Evolutionary conservation across 208 protist species (phyloP).

Genomic region (Wallacemonas rigidus): DNA sequence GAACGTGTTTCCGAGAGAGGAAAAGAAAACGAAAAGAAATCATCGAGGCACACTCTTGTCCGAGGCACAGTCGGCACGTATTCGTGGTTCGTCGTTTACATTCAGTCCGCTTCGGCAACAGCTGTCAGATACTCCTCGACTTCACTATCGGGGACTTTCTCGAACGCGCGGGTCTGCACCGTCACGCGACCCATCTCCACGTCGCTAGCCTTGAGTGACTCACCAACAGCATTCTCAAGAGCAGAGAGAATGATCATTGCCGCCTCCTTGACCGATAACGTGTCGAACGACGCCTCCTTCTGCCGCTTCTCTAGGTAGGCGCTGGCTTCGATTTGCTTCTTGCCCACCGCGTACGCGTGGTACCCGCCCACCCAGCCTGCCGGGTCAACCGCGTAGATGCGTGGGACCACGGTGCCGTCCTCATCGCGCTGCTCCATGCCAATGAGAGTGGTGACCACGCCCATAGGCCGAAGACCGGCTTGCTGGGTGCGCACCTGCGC

Average conservation of each 20-base stretch:
- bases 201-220: conserved; percentile 71
- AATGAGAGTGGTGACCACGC: conserved; percentile 93
- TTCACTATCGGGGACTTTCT: conserved; percentile 59
- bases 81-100: not conserved
- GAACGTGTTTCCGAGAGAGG: no score
- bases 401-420: conserved; percentile 73
- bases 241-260: conserved; percentile 85
- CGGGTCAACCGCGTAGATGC: conserved; percentile 95
- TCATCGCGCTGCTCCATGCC: conserved; percentile 94
- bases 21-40: no score
- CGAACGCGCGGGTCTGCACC: conserved; percentile 37
- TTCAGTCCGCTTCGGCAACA: conserved; percentile 84
- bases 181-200: conserved; percentile 84
- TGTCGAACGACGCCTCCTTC: conserved; percentile 84
- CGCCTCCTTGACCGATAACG: conserved; percentile 71
- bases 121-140: conserved; percentile 90
- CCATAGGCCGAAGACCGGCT: conserved; percentile 94
- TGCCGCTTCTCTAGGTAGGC: conserved; percentile 97
- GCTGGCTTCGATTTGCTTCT: conserved; percentile 96
- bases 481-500: conserved; percentile 98
- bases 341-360: conserved; percentile 90
- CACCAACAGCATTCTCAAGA: conserved; percentile 76
- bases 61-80: no score
- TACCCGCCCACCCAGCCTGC: conserved; percentile 94
- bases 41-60: no score